Evolutionary conservation across 2,329 filamentous ascomycete genomes (phyloP).

Genomic region (Exophiala dermatitidis): DNA sequence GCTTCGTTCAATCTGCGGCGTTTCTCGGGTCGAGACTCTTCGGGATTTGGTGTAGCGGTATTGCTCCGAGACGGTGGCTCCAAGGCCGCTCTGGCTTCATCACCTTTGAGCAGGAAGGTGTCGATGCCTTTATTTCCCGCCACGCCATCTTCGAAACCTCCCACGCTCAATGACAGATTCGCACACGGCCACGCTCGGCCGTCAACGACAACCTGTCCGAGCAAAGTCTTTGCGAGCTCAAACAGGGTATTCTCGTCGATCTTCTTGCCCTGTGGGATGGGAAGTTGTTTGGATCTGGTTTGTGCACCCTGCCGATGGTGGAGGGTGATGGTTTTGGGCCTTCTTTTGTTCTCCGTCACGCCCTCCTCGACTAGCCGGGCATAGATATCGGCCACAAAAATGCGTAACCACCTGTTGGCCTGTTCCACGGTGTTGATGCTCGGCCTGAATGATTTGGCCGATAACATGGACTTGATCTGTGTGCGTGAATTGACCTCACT

Average conservation of each 20-base stretch:
- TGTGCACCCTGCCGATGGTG: slow-evolving; percentile 71
- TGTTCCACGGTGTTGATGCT: slow-evolving; percentile 71
- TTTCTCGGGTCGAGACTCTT: slow-evolving; percentile 25
- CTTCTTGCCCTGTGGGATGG: slow-evolving; percentile 67
- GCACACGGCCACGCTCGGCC: slow-evolving; percentile 81
- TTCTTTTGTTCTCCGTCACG: slow-evolving; percentile 74
- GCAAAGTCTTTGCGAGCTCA: slow-evolving; percentile 65
- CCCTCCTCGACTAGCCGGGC: slow-evolving; percentile 85
- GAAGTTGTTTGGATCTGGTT: slow-evolving; percentile 64
- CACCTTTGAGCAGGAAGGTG: slow-evolving; percentile 67
- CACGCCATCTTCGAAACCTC: slow-evolving; percentile 85
- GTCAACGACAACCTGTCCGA: slow-evolving; percentile 70
- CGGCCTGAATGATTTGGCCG: slow-evolving; percentile 88
- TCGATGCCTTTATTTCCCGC: slow-evolving; percentile 80
- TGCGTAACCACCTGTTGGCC: slow-evolving; percentile 75
- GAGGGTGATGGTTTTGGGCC: slow-evolving; percentile 77
- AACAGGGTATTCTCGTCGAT: slow-evolving; percentile 68
- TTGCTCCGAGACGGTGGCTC: slow-evolving; percentile 29
- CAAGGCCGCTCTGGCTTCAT: slow-evolving; percentile 45
- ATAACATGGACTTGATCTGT: slow-evolving; percentile 95
- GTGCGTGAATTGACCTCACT: slow-evolving; percentile 87
- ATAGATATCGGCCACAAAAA: slow-evolving; percentile 88
- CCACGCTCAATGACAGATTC: slow-evolving; percentile 82
- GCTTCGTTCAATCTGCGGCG: slow-evolving; percentile 46
- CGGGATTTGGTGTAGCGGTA: slow-evolving; percentile 28